phyloP scores from a whole-genome alignment of 768 basidiomycete genomes.

The Phlegmacium glaucopus region DNA sequence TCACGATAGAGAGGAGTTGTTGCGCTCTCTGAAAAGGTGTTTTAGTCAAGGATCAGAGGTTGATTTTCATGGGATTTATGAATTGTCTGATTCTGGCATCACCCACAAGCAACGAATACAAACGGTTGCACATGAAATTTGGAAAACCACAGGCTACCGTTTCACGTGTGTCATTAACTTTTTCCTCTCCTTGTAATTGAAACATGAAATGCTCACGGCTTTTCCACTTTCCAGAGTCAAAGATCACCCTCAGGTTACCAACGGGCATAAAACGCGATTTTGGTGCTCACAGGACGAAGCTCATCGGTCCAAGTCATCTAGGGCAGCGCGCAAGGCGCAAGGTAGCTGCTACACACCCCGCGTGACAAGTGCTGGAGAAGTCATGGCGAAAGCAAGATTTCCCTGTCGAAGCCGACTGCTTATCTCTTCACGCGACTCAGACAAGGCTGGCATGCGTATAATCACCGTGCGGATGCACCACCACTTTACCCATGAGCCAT shows the following conservation, averaged over 20 bases:
- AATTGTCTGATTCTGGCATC: conserved; percentile 23
- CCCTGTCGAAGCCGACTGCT: conserved; percentile 44
- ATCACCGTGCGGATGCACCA: conserved; percentile 44
- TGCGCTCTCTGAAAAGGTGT: conserved; percentile 28
- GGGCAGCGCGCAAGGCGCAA: conserved; percentile 25
- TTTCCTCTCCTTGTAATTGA: conserved; percentile 1
- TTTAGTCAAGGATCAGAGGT: conserved; percentile 33
- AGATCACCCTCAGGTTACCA: conserved; percentile 44
- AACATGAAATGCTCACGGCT: neutral
- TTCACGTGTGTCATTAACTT: conserved; percentile 38
- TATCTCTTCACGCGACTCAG: conserved; percentile 39
- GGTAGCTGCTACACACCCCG: conserved; percentile 29
- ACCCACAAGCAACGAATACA: conserved; percentile 42
- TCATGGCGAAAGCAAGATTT: conserved; percentile 38
- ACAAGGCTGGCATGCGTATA: conserved; percentile 17
- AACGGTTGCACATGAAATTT: conserved; percentile 39
- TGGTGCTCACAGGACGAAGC: conserved; percentile 52
- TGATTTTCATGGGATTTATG: conserved; percentile 41
- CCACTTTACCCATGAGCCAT: conserved; percentile 40
- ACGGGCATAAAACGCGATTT: conserved; percentile 47
- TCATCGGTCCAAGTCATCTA: conserved; percentile 37
- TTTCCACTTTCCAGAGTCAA: conserved; percentile 33
- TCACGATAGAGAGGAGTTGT: conserved; percentile 26
- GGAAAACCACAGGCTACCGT: conserved; percentile 46
- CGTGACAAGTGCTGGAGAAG: conserved; percentile 33